Percentiles rank a stretch among this genome's conserved stretches.
Conservation (phyloP, 176 grass and related monocot species). For the Carex scoparia region DNA sequence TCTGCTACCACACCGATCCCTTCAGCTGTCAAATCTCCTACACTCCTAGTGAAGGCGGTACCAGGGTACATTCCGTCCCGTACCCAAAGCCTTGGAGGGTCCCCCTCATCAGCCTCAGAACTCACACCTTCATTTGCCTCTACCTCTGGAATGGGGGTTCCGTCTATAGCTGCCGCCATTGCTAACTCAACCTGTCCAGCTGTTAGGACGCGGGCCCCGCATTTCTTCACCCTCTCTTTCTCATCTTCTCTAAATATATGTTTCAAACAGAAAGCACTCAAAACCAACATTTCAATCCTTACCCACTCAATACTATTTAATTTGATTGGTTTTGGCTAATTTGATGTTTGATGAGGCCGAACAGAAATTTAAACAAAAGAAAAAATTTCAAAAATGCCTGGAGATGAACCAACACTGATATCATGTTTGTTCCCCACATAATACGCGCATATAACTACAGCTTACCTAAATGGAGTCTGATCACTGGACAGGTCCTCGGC, state of each 20-base stretch:
- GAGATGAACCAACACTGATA: neutral
- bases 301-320: neutral
- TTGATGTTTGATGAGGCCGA: neutral
- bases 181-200: slow-evolving; percentile 75
- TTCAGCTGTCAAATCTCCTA: slow-evolving; percentile 74
- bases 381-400: neutral
- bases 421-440: neutral
- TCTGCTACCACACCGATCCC: slow-evolving; percentile 70
- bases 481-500: slow-evolving; percentile 86
- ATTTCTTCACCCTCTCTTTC: slow-evolving; percentile 67
- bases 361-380: neutral
- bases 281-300: neutral
- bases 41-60: slow-evolving; percentile 92
- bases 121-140: slow-evolving; percentile 16
- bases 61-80: slow-evolving; percentile 80
- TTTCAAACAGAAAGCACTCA: neutral
- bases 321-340: neutral
- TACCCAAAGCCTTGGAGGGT: slow-evolving; percentile 88
- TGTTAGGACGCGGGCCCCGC: slow-evolving; percentile 74
- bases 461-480: slow-evolving; percentile 76
- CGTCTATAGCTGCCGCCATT: slow-evolving; percentile 21
- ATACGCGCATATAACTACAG: neutral
- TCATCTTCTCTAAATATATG: slow-evolving; percentile 52
- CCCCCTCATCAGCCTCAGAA: slow-evolving; percentile 61
- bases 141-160: neutral